phyloP scores from a whole-genome alignment of 495 filamentous ascomycete genomes.

The Staphylotrichum tortipilum region DNA sequence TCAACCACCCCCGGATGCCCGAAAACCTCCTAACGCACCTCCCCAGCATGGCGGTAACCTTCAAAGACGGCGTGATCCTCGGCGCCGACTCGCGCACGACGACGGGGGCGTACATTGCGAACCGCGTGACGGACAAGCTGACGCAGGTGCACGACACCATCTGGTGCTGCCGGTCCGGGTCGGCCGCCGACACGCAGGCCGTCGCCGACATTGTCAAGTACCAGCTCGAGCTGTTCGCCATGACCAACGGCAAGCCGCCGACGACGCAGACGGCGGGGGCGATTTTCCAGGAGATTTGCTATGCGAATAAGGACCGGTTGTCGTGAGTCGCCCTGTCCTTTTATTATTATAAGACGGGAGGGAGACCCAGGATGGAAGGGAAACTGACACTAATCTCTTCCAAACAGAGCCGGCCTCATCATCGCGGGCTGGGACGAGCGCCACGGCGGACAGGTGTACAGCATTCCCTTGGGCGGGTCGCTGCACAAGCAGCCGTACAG shows the following conservation, averaged over 20 bases:
- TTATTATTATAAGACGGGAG: too few species aligned
- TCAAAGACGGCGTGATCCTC: slow-evolving; percentile 93
- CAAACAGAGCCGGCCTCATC: slow-evolving; percentile 79
- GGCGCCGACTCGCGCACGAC: slow-evolving; percentile 96
- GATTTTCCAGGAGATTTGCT: slow-evolving; percentile 95
- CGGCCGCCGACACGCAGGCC: slow-evolving; percentile 94
- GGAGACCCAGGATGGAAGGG: too few species aligned
- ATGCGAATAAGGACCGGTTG: slow-evolving; percentile 88
- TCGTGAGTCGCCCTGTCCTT: slow-evolving; percentile 58
- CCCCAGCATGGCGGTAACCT: slow-evolving; percentile 81
- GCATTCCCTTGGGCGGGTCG: slow-evolving; percentile 91
- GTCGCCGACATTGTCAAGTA: slow-evolving; percentile 97
- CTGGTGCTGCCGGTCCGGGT: slow-evolving; percentile 97
- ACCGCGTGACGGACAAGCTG: slow-evolving; percentile 97
- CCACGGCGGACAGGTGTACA: slow-evolving; percentile 93
- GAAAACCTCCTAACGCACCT: slow-evolving; percentile 17
- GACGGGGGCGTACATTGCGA: slow-evolving; percentile 98
- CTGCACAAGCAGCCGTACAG: slow-evolving; percentile 95
- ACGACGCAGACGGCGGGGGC: slow-evolving; percentile 90
- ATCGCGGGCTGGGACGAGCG: slow-evolving; percentile 92
- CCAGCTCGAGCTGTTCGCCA: slow-evolving; percentile 84
- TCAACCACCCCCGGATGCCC: background rate
- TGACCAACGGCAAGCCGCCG: slow-evolving; percentile 76
- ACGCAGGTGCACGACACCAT: slow-evolving; percentile 98
- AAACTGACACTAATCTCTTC: too few species aligned